Evolutionary conservation across 768 basidiomycete species (phyloP).

Genomic region (Lactarius deliciosus): DNA sequence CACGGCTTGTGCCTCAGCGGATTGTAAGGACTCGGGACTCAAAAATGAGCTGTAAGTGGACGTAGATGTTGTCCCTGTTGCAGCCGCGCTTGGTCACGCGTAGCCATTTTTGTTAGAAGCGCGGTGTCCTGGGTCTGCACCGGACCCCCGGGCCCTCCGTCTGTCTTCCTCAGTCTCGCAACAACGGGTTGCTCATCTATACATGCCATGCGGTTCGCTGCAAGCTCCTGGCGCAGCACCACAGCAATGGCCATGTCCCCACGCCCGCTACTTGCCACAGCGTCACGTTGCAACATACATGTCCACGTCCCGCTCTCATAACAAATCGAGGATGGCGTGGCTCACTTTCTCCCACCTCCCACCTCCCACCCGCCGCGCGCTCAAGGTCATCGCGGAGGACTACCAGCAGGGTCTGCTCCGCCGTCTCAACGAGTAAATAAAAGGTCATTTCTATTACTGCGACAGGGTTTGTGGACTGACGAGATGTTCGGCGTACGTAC

Average conservation of each 20-base stretch:
- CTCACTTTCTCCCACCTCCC: constrained; percentile 77
- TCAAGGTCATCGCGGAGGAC: constrained; percentile 71
- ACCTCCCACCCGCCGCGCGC: constrained; percentile 58
- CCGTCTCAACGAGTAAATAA: constrained; percentile 71
- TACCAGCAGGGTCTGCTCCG: constrained; percentile 84
- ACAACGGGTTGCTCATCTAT: too few relatives aligned
- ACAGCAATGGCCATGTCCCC: neutral
- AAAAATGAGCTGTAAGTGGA: too few relatives aligned
- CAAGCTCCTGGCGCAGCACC: neutral
- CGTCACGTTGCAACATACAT: constrained; percentile 45
- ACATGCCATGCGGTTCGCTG: too few relatives aligned
- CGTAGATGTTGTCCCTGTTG: too few relatives aligned
- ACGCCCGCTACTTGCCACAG: constrained; percentile 19
- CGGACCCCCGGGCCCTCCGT: too few relatives aligned
- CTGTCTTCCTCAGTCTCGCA: too few relatives aligned
- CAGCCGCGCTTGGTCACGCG: too few relatives aligned
- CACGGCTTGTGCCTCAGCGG: too few relatives aligned
- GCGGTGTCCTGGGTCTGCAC: too few relatives aligned
- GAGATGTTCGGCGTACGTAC: constrained; percentile 44
- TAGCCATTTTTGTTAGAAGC: too few relatives aligned
- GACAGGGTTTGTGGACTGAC: neutral
- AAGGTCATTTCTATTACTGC: constrained; percentile 46
- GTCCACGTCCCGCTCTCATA: constrained; percentile 49
- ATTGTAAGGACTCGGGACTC: too few relatives aligned
- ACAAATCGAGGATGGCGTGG: constrained; percentile 63